Evolutionary conservation across 768 basidiomycete species (phyloP).

Genomic region (Tricholomella constricta): DNA sequence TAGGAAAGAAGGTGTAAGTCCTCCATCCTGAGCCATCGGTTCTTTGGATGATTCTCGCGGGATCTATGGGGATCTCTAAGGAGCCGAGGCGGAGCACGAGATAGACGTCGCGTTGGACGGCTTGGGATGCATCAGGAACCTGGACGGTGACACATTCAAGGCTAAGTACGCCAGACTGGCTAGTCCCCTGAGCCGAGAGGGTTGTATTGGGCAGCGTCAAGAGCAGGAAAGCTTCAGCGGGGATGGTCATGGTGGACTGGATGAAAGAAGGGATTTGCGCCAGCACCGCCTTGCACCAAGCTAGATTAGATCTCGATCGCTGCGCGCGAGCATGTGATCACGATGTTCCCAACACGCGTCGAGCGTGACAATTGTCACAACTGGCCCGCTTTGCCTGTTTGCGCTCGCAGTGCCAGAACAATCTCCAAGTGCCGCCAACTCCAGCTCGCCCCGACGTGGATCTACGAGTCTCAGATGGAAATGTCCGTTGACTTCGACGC

Average conservation of each 20-base stretch:
- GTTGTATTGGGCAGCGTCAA: slow-evolving; percentile 52
- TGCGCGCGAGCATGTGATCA: background rate
- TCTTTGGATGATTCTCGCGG: slow-evolving; percentile 47
- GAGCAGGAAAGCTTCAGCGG: slow-evolving; percentile 53
- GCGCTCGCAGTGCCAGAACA: too few species aligned
- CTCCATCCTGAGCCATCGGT: slow-evolving; percentile 35
- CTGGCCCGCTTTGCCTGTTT: slow-evolving; percentile 4
- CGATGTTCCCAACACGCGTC: slow-evolving; percentile 1
- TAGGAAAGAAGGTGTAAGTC: slow-evolving; percentile 47
- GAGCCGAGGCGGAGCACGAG: slow-evolving; percentile 61
- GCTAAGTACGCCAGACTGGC: slow-evolving; percentile 46
- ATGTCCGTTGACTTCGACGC: background rate
- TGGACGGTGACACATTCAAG: slow-evolving; percentile 65
- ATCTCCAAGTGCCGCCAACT: too few species aligned
- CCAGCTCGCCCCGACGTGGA: background rate
- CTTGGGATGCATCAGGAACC: slow-evolving; percentile 29
- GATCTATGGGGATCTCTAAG: slow-evolving; percentile 64
- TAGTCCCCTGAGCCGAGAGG: slow-evolving; percentile 33
- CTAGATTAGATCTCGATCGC: slow-evolving; percentile 8
- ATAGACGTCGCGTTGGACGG: slow-evolving; percentile 57
- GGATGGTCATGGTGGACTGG: slow-evolving; percentile 12
- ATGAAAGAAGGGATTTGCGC: background rate
- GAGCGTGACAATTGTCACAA: slow-evolving; percentile 6
- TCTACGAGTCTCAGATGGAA: background rate
- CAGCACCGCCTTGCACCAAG: background rate